Percentiles rank a stretch among this genome's conserved stretches.
These are phyloP conservation scores for Aureobasidium pullulans DNA, from an alignment of 2,329 filamentous ascomycete species.

Conservation along the genomic window DNA sequence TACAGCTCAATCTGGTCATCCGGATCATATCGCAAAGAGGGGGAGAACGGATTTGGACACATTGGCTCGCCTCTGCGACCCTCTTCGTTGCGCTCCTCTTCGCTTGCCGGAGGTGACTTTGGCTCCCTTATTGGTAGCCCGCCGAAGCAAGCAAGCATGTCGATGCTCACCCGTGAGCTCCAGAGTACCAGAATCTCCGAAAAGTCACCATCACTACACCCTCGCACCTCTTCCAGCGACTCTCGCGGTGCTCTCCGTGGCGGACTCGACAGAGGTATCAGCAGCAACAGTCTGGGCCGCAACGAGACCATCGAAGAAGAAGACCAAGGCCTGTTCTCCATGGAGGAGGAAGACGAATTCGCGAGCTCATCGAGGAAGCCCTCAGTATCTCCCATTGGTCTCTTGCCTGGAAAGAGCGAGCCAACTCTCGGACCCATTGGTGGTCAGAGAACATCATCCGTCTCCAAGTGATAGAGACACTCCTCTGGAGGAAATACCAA, in stretches of 20 bases:
- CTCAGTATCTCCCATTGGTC: slow-evolving; percentile 5
- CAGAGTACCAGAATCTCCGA: slow-evolving; percentile 21
- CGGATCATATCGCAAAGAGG: slow-evolving; percentile 42
- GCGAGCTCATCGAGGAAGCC: slow-evolving; percentile 3
- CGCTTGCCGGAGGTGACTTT: slow-evolving; percentile 36
- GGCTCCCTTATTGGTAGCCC: slow-evolving; percentile 47
- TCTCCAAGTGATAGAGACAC: neutral
- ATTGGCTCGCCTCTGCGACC: slow-evolving; percentile 57
- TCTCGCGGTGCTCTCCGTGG: slow-evolving; percentile 7
- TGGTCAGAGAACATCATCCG: neutral
- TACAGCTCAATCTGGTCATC: slow-evolving; percentile 52
- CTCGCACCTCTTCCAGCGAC: slow-evolving; percentile 17
- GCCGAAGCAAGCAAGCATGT: slow-evolving; percentile 50
- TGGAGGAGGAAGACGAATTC: slow-evolving; percentile 22
- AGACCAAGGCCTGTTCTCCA: slow-evolving; percentile 25
- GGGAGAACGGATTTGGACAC: slow-evolving; percentile 47
- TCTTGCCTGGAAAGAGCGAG: slow-evolving; percentile 12
- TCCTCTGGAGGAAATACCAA: neutral
- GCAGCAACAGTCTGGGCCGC: slow-evolving; percentile 22
- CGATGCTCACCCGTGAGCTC: slow-evolving; percentile 52
- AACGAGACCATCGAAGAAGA: slow-evolving; percentile 25
- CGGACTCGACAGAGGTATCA: slow-evolving; percentile 21
- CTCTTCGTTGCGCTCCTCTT: slow-evolving; percentile 39
- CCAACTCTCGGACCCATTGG: slow-evolving; percentile 15
- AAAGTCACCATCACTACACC: slow-evolving; percentile 6